Percentiles rank a stretch among this genome's conserved stretches.
Evolutionary conservation across 2,329 filamentous ascomycete species (phyloP).

Genomic region (Curvularia sp.): DNA sequence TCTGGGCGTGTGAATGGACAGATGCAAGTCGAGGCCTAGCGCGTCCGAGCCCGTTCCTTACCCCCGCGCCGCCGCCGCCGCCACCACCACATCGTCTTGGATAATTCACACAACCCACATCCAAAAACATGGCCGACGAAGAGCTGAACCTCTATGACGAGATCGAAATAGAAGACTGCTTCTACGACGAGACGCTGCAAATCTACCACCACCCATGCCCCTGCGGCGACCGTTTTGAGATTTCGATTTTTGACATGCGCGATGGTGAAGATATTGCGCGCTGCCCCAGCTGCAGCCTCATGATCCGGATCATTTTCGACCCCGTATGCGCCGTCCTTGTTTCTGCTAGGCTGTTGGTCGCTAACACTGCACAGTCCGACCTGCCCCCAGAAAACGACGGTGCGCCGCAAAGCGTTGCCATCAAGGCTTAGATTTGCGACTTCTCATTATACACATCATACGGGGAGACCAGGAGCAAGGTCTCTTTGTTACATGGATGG

Average conservation of each 20-base stretch:
- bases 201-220: slow-evolving; percentile 97
- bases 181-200: slow-evolving; percentile 91
- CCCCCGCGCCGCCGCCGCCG: slow-evolving; percentile 13
- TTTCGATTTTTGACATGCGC: slow-evolving; percentile 79
- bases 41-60: slow-evolving; percentile 21
- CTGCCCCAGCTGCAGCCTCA: slow-evolving; percentile 94
- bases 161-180: slow-evolving; percentile 92
- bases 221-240: slow-evolving; percentile 96
- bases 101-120: neutral
- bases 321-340: slow-evolving; percentile 60
- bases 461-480: neutral
- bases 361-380: slow-evolving; percentile 37
- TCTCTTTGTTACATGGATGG: slow-evolving; percentile 7
- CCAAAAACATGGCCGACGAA: slow-evolving; percentile 42
- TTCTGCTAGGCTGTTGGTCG: neutral
- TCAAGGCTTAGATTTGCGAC: slow-evolving; percentile 32
- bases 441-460: neutral
- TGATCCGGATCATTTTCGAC: slow-evolving; percentile 95
- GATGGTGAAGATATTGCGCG: slow-evolving; percentile 95
- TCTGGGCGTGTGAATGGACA: slow-evolving; percentile 13
- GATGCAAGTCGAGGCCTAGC: slow-evolving; percentile 16
- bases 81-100: slow-evolving; percentile 5
- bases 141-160: slow-evolving; percentile 85
- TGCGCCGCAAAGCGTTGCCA: slow-evolving; percentile 31
- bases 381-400: slow-evolving; percentile 39